phyloP scores from a whole-genome alignment of 2,329 filamentous ascomycete genomes.

The Exophiala oligosperma region DNA sequence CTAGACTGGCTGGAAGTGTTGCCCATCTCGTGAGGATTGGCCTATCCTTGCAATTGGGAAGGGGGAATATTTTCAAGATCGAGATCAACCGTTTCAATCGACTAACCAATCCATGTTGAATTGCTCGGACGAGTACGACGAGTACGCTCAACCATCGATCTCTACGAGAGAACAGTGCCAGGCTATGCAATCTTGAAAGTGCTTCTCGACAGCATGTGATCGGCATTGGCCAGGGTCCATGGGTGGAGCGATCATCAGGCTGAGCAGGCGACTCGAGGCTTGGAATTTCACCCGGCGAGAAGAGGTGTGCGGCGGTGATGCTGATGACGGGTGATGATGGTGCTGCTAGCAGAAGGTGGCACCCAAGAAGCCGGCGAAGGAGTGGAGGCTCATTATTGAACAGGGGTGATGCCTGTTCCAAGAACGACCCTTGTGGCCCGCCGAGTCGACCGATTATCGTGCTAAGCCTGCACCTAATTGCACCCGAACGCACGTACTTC shows the following conservation, averaged over 20 bases:
- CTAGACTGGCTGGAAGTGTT: neutral
- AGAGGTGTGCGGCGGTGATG: neutral
- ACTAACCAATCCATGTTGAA: no score
- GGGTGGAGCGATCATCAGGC: neutral
- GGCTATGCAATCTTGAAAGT: no score
- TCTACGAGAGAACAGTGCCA: no score
- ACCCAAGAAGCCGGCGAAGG: neutral
- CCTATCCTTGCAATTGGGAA: neutral
- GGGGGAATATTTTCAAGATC: neutral
- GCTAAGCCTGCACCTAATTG: neutral
- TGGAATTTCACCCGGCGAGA: neutral
- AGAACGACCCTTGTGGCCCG: neutral
- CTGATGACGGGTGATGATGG: neutral
- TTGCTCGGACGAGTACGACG: no score
- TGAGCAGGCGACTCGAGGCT: neutral
- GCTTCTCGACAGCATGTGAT: neutral
- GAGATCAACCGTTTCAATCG: neutral
- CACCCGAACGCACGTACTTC: neutral
- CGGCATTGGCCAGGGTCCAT: neutral
- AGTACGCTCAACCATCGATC: no score
- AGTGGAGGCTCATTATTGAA: neutral
- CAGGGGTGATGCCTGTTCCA: neutral
- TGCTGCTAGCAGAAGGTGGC: neutral
- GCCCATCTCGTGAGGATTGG: neutral
- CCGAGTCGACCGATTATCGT: neutral